phyloP scores from a whole-genome alignment of 257 asterid genomes.

The Gentiana dahurica region DNA sequence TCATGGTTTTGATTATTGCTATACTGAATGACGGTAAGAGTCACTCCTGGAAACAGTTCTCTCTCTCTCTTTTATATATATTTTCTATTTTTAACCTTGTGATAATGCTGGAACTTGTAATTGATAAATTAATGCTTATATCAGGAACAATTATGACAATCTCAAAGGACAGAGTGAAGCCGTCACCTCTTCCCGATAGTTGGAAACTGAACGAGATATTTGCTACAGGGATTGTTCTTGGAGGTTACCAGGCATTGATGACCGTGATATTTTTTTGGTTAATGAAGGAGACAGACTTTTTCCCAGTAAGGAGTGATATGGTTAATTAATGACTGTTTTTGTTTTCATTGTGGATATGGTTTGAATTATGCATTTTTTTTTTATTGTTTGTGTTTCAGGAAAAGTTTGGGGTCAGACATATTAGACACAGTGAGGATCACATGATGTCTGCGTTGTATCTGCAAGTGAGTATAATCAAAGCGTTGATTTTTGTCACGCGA shows the following conservation, averaged over 20 bases:
- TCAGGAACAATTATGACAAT: constrained; percentile 63
- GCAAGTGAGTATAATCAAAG: constrained; percentile 66
- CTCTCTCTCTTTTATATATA: not conserved
- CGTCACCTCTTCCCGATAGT: constrained; percentile 54
- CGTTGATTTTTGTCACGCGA: constrained; percentile 52
- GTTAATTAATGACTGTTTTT: not conserved
- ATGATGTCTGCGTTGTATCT: constrained; percentile 62
- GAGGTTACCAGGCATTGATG: constrained; percentile 53
- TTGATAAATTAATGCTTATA: not conserved
- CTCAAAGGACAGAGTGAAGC: constrained; percentile 56
- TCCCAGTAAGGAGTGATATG: constrained; percentile 23
- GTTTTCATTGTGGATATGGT: too few species aligned
- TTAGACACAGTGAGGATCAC: constrained; percentile 43
- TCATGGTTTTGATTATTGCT: constrained; percentile 70
- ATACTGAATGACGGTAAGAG: constrained; percentile 52
- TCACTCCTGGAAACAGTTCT: not conserved
- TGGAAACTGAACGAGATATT: constrained; percentile 59
- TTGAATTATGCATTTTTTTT: not conserved
- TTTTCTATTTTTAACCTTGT: not conserved
- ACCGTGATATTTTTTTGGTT: constrained; percentile 41
- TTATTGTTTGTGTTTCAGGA: constrained; percentile 37
- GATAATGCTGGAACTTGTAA: not conserved
- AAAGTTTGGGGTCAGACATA: constrained; percentile 55
- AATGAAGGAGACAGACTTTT: constrained; percentile 38
- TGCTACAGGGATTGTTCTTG: constrained; percentile 48